A percentile compares a stretch with the other conserved stretches of the same genome.
Evolutionary conservation across 176 grass and related monocot species (phyloP).

Genomic region (Aegilops sharonensis): DNA sequence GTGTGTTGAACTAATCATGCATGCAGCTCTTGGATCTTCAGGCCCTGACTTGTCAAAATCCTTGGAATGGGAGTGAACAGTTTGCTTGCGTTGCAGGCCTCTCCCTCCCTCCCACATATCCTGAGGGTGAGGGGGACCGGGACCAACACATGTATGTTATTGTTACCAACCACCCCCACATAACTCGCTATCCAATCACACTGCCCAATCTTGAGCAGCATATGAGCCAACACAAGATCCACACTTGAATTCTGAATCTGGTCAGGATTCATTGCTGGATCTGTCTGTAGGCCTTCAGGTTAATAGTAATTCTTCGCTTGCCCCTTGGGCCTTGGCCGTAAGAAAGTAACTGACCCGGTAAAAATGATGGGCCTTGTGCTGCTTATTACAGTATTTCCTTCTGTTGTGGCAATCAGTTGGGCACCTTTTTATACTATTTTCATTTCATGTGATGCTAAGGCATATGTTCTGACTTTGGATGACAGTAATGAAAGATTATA

Average conservation of each 20-base stretch:
- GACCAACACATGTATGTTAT: constrained; percentile 45
- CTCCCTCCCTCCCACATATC: constrained; percentile 25
- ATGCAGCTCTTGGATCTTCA: constrained; percentile 47
- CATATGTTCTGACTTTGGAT: constrained; percentile 26
- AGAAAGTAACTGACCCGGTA: neutral
- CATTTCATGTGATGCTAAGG: constrained; percentile 14
- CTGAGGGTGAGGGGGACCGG: constrained; percentile 16
- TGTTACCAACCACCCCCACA: constrained; percentile 52
- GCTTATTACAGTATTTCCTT: neutral
- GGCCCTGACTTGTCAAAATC: constrained; percentile 46
- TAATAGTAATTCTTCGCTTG: neutral
- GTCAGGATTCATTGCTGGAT: constrained; percentile 44
- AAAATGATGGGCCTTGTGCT: neutral
- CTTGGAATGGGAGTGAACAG: constrained; percentile 38
- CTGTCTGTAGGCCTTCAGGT: constrained; percentile 5
- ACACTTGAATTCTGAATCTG: constrained; percentile 59
- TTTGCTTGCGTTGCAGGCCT: constrained; percentile 37
- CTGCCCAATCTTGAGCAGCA: constrained; percentile 46
- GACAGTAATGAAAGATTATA: constrained; percentile 21
- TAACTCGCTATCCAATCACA: constrained; percentile 53
- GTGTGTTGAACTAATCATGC: constrained; percentile 56
- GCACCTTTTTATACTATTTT: neutral
- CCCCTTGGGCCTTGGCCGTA: neutral
- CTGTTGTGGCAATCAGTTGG: neutral
- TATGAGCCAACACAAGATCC: constrained; percentile 52